Base-by-base conservation (phyloP, 2,329 filamentous ascomycete genomes). In the Pseudogymnoascus sp. region DNA sequence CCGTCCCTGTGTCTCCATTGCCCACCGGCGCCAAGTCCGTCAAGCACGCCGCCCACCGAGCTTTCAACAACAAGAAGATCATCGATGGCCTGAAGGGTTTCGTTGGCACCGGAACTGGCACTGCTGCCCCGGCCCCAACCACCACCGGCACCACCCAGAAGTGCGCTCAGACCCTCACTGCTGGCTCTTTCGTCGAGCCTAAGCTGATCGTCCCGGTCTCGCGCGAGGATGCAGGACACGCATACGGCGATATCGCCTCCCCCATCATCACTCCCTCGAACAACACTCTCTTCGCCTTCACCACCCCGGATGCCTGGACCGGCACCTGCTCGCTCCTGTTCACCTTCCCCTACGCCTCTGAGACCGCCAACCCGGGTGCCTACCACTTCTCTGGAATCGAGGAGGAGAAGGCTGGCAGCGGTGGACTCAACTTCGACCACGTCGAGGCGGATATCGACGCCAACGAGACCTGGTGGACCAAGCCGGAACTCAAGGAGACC, bases 281-380 rank as follows among this genome's bases (percentile, higher is more conserved):
- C 42, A 67, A 66, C 12, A 72, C 70, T 0, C 63, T 72, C 35
- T 71, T 70, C 64, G 70, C 69, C 62, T 73, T 73, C 59, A 70
- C 70, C 42, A 67, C 72, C 16, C 69, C 70, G 3, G 25, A 42
- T 2, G 63, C 66, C 3, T 70, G 70, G 60, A 65, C 59, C n/a
- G 66, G 67, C 5, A 70, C 63, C 25, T 73, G 71, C 59, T 63
- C 70, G 2, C 66, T 73, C 1, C 23, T 73, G 50, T 73, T 73
- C 65, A 67, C 69, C 50, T 73, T 73, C 66, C 71, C 71, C 7
- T 71, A 63, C 63, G 62, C 53, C n/a, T 63, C 63, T 10, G 63
- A 69, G 3, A 64, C 69, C 28, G 65, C 66, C 35, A 67, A 65
- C 5, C 63, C 65, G 0, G 64, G 65, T 10, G 65, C 50, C 8